Conservation (phyloP, 305 asterid species). For the Solanum hybrid region DNA sequence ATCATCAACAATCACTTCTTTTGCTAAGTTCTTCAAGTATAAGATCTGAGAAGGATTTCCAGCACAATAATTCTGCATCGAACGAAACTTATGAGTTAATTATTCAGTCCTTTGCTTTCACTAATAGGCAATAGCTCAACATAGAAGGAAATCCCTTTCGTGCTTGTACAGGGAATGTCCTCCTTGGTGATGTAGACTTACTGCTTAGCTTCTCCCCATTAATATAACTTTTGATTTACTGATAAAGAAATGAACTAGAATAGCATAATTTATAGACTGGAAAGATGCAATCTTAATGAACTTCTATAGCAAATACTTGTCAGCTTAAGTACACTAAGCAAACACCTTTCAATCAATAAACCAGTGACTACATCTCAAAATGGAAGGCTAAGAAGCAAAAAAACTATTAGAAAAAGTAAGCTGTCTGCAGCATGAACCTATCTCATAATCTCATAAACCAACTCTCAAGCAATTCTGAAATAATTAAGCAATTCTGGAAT, state of each 20-base stretch:
- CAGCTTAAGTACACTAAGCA: not conserved
- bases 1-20: conserved; percentile 77
- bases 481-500: not conserved
- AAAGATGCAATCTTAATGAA: not conserved
- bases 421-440: not conserved
- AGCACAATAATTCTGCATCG: conserved; percentile 67
- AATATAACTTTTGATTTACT: not conserved
- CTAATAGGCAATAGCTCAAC: not conserved
- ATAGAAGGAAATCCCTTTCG: not conserved
- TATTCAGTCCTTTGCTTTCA: not conserved
- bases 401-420: not conserved
- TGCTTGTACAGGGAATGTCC: not conserved
- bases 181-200: not conserved
- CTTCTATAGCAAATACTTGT: not conserved
- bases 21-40: conserved; percentile 83
- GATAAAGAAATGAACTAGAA: not conserved
- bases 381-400: not conserved
- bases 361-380: not conserved
- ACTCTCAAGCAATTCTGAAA: not conserved
- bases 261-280: not conserved
- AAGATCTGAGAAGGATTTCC: conserved; percentile 75
- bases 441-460: not conserved
- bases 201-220: not conserved
- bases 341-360: not conserved
- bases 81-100: not conserved